Evolutionary conservation across 805 yeast species (phyloP), one percentile per base, ranked within the genome.

Genomic region (Wickerhamomyces subpelliculosus): DNA sequence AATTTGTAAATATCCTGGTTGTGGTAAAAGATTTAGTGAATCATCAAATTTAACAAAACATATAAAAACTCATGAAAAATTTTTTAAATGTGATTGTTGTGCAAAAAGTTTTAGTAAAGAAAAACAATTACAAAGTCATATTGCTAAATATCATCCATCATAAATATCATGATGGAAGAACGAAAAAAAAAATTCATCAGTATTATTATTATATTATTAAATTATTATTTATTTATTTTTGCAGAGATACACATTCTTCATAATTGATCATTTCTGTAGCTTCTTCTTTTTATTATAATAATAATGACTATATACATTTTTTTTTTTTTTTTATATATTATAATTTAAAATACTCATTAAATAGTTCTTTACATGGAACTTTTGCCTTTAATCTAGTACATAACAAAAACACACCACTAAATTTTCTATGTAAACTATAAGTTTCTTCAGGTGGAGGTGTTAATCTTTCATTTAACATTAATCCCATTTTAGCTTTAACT

Each of bases 371-470:
- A 55, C 95, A 82, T 13, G 89, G 94, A 26, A 93, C 90, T 11
- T 71, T 67, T 2, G 97, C 97, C 29, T 75, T 68, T 61, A 93
- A 69, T 49, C 85, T 74, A 4, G 97, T 84, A 64, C 97, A 90
- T 38, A 93, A 68, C 44, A 93, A 67, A 55, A 84, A 93, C 2
- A 93, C 95, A 10, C 98, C 98, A 55, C 95, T 84, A 54, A 93
- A 78, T 56, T 93, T 93, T 52, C 98, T 72, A 62, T 93, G 98
- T 50, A 93, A 68, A n/a, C 95, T 84, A 58, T 93, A 93, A 0
- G 98, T 93, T 61, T 93, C 98, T 54, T 93, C 97, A 2, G 98
- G 98, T 12, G 98, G 98, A 4, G 98, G 97, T 4, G 96, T 78
- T 44, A 93, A 67, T 49, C 98, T 75, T 60, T 93, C 96, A 43